Evolutionary conservation across 1,139 yeast genomes (phyloP), one percentile per base, ranked within the genome.

Genomic region (Zygosaccharomyces pseudobailii): DNA sequence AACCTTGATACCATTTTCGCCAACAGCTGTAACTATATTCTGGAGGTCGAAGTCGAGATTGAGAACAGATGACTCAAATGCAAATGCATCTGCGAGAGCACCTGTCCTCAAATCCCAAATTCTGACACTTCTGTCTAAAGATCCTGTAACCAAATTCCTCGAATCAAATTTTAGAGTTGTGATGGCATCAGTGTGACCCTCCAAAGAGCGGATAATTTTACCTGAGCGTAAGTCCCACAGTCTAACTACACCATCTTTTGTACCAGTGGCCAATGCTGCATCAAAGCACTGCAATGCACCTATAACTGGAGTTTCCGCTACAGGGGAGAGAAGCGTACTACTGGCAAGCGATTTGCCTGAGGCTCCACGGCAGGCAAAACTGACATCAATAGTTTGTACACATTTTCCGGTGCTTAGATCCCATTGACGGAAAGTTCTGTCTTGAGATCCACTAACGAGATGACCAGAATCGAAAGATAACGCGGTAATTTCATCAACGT

Each of bases 361-460:
- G 21, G 51, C 45, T 27, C 43, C 22, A 19, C 51, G 48, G 10
- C 51, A 50, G 6, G 61, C 52, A 46, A 62, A 62, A 38, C 58
- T 60, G 19, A 65, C 39, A 45, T 65, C 68, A n/a, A 65, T 50
- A 1, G 64, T 59, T 39, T 66, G 59, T 2, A 73, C 61, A 27
- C 76, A 69, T 38, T 74, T 71, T 2, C 97, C 97, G 0, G 85
- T 78, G 54, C 86, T 76, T 45, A 94, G 70, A 67, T 92, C 98
- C 97, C 97, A 90, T 55, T 84, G 79, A 22, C 83, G 70, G 3
- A 86, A 75, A 5, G 78, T 72, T 62, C 80, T 83, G 69, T 92
- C 98, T 95, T 97, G 92, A 5, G 94, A 79, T 0, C 97, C 98
- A 36, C 94, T 84, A 5, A 92, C 63, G 34, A 89, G 79, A 42